Base-by-base conservation (phyloP, 2,329 filamentous ascomycete genomes). In the Colletotrichum salicis region DNA sequence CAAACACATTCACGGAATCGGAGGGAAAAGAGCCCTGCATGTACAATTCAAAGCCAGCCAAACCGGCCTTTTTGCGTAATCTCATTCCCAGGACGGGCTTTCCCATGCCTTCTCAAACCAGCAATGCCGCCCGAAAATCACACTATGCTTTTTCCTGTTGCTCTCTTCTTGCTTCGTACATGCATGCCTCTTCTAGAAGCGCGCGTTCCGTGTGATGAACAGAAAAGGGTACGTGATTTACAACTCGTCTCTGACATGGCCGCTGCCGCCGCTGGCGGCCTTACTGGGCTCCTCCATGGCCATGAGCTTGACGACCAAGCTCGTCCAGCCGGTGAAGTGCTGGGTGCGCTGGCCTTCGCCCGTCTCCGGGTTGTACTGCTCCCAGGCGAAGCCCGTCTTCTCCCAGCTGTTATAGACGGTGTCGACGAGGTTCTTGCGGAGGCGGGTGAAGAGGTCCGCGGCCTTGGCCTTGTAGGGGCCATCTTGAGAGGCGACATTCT, bases 311-410 rank as follows among this genome's bases (percentile, higher is more conserved):
- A 98, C 95, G 59, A 98, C 94, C 82, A 98, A 85, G 80, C 94
- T 97, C n/a, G 96, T 99, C 96, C 96, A 99, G 62, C 96, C 96
- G 0, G 96, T 98, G 80, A 99, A 99, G 82, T 98, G 96, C 86
- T 98, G 95, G 5, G 95, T 98, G 54, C 96, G 89, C 86, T 98
- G 96, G n/a, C 96, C 96, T 64, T 89, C 89, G 57, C 96, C 96
- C 4, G 94, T 97, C 77, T 97, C 94, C 0, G 95, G 94, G 80
- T 97, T 94, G 82, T 98, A 99, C 84, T 99, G 96, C 83, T 99
- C 96, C 96, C 96, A 99, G 0, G 96, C 96, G 80, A 98, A 98
- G 22, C 96, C 96, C 0, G 96, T 98, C 79, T 94, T 90, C 79
- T 92, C 86, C 96, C 96, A 99, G 80, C 91, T 92, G 70, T 91